Evolutionary conservation across 306 rosid species (phyloP).

Genomic region (Canavalia gladiata): DNA sequence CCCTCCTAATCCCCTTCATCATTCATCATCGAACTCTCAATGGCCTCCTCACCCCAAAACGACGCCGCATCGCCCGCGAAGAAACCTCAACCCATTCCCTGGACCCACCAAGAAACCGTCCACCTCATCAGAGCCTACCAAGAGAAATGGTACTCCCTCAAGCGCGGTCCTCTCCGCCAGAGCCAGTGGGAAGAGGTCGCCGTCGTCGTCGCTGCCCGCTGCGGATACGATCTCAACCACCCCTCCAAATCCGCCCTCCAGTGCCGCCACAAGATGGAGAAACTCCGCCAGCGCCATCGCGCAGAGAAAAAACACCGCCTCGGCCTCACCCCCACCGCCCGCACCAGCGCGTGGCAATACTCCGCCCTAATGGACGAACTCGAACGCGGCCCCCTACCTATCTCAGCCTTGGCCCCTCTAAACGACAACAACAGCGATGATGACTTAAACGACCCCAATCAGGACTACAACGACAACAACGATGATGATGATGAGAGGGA

Average conservation of each 20-base stretch:
- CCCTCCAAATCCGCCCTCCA: slow-evolving; percentile 76
- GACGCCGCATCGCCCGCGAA: slow-evolving; percentile 41
- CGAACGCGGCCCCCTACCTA: slow-evolving; percentile 86
- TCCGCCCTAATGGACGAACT: slow-evolving; percentile 74
- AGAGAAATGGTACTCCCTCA: slow-evolving; percentile 87
- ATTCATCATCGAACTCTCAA: too few relatives aligned
- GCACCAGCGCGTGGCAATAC: slow-evolving; percentile 65
- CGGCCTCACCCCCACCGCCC: not conserved
- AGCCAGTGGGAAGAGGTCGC: slow-evolving; percentile 95
- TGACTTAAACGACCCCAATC: not conserved
- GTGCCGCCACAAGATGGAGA: slow-evolving; percentile 96
- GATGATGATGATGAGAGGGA: slow-evolving; percentile 42
- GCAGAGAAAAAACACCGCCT: slow-evolving; percentile 59
- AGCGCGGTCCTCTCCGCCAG: slow-evolving; percentile 82
- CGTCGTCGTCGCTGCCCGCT: slow-evolving; percentile 79
- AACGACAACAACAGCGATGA: not conserved
- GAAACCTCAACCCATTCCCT: slow-evolving; percentile 74
- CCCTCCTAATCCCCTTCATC: too few relatives aligned
- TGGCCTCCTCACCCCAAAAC: slow-evolving; percentile 28
- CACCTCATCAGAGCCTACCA: slow-evolving; percentile 86
- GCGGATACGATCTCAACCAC: slow-evolving; percentile 72
- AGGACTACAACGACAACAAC: not conserved
- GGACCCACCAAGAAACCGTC: slow-evolving; percentile 88
- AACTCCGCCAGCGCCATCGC: slow-evolving; percentile 91
- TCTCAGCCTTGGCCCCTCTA: slow-evolving; percentile 56